phyloP scores from a whole-genome alignment of 306 rosid species.

The Pachyrhizus erosus region DNA sequence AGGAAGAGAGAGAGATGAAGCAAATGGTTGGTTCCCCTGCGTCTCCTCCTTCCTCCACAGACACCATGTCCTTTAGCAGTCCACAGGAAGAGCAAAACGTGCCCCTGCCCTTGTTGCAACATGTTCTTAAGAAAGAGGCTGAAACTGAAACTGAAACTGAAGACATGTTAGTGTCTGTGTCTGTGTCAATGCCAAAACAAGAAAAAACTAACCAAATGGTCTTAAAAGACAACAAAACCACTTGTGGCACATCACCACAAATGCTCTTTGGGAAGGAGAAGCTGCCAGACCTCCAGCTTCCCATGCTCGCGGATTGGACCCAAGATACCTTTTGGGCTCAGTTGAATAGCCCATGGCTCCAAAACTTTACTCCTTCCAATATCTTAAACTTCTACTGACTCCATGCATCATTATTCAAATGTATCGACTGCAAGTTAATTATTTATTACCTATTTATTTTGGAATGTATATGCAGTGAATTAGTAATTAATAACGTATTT shows the following conservation, averaged over 20 bases:
- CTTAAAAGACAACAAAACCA: conserved; percentile 36
- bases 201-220: conserved; percentile 11
- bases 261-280: conserved; percentile 53
- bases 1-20: conserved; percentile 64
- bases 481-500: conserved; percentile 31
- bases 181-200: not conserved
- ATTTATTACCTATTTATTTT: conserved; percentile 23
- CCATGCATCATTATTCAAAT: not conserved
- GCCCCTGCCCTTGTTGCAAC: conserved; percentile 29
- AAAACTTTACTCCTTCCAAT: conserved; percentile 66
- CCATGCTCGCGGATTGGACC: conserved; percentile 70
- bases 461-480: conserved; percentile 33
- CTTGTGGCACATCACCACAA: conserved; percentile 47
- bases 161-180: conserved; percentile 16
- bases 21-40: conserved; percentile 54
- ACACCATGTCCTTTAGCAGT: conserved; percentile 57
- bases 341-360: conserved; percentile 85
- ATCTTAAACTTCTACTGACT: conserved; percentile 59
- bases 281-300: conserved; percentile 72
- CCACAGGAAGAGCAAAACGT: conserved; percentile 45
- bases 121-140: conserved; percentile 54
- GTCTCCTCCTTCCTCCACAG: conserved; percentile 65
- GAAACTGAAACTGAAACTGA: conserved; percentile 53
- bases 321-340: conserved; percentile 82
- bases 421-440: conserved; percentile 3